Percentiles rank a stretch among this genome's conserved stretches.
These are phyloP conservation scores for Mycena sp. DNA, from an alignment of 1,284 basidiomycete genomes.

Conservation along the genomic window DNA sequence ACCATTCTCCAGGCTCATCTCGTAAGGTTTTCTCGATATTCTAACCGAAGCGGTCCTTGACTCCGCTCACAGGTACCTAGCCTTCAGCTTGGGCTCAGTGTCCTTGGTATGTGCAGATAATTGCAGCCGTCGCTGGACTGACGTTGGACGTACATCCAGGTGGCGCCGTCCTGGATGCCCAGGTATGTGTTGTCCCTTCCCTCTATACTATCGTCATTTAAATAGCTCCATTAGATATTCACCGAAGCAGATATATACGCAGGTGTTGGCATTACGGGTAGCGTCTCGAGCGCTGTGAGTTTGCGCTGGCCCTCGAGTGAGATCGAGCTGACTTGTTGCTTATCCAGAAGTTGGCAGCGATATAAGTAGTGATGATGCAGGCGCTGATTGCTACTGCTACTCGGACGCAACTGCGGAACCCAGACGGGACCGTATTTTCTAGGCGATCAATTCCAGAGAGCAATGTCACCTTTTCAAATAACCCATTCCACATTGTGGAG, in stretches of 20 bases:
- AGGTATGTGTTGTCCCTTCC: neutral
- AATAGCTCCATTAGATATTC: conserved; percentile 14
- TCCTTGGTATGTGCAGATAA: no score
- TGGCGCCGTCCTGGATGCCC: neutral
- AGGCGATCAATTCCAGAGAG: neutral
- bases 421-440: no score
- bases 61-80: no score
- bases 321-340: neutral
- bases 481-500: neutral
- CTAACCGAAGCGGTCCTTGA: no score
- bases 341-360: conserved; percentile 3
- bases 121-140: no score
- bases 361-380: neutral
- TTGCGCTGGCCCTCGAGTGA: neutral
- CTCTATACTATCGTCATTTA: neutral
- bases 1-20: no score
- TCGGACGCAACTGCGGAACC: conserved; percentile 3
- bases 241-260: conserved; percentile 34
- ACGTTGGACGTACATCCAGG: neutral
- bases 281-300: conserved; percentile 20
- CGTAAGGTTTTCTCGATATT: no score
- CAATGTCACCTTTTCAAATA: neutral
- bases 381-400: neutral
- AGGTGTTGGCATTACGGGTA: conserved; percentile 31
- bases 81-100: no score